phyloP scores from a whole-genome alignment of 495 filamentous ascomycete genomes.

The Aspergillus sclerotioniger region DNA sequence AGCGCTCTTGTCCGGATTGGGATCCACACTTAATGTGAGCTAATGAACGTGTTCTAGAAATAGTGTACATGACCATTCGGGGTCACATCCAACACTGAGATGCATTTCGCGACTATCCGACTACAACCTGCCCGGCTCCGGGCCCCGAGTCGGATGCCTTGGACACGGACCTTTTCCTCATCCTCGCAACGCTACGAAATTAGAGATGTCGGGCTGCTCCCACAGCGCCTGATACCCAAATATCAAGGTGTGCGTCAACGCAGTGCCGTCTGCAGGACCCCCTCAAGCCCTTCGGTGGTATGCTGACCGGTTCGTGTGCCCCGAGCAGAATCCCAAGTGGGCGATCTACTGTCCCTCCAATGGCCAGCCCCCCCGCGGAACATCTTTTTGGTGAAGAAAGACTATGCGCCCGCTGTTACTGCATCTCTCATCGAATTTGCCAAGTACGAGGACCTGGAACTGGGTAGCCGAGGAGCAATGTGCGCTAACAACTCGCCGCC shows the following conservation, averaged over 20 bases:
- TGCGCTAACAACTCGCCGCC: conserved; percentile 9
- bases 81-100: conserved; percentile 5
- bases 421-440: conserved; percentile 74
- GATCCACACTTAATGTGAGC: neutral
- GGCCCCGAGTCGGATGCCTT: conserved; percentile 3
- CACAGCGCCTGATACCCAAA: conserved; percentile 42
- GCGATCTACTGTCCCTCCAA: conserved; percentile 73
- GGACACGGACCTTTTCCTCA: conserved; percentile 37
- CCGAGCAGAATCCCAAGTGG: conserved; percentile 49
- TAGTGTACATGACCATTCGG: conserved; percentile 16
- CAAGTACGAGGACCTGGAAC: conserved; percentile 41
- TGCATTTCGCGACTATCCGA: conserved; percentile 15
- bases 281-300: neutral
- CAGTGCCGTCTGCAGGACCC: neutral
- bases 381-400: conserved; percentile 85
- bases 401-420: conserved; percentile 67
- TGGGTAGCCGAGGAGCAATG: neutral
- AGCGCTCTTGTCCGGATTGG: neutral
- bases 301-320: neutral
- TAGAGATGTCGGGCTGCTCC: conserved; percentile 40
- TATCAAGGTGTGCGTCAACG: conserved; percentile 49
- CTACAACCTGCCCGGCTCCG: neutral
- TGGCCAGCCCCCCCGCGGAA: conserved; percentile 91
- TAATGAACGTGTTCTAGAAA: neutral
- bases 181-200: conserved; percentile 39